phyloP scores from a whole-genome alignment of 2,329 filamentous ascomycete species.

The Ascochyta clinopodiicola region DNA sequence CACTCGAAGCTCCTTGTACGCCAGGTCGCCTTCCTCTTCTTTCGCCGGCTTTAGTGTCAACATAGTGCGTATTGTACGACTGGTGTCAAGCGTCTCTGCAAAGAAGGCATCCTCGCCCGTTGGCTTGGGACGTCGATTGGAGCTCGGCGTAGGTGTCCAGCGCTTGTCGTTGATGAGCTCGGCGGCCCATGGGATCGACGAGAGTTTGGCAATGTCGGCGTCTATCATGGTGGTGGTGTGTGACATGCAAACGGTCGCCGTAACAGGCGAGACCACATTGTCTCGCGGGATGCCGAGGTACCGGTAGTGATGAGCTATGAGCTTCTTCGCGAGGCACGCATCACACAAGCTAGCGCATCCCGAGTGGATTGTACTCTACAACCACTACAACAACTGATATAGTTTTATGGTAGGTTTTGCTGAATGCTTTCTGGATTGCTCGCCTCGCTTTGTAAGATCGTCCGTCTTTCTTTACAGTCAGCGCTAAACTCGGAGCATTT shows the following conservation, averaged over 20 bases:
- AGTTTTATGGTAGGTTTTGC: too few relatives aligned
- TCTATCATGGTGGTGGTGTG: slow-evolving; percentile 27
- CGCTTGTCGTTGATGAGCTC: slow-evolving; percentile 52
- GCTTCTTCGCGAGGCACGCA: neutral
- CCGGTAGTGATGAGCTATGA: neutral
- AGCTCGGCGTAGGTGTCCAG: slow-evolving; percentile 50
- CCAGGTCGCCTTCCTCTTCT: slow-evolving; percentile 23
- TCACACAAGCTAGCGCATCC: neutral
- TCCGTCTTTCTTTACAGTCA: too few relatives aligned
- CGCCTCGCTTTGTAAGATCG: too few relatives aligned
- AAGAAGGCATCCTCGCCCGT: slow-evolving; percentile 59
- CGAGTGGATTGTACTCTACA: too few relatives aligned
- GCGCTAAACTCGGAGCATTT: too few relatives aligned
- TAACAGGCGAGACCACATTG: neutral
- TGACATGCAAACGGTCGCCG: neutral
- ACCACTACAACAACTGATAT: too few relatives aligned
- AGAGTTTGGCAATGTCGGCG: slow-evolving; percentile 29
- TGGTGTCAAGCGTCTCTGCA: slow-evolving; percentile 60
- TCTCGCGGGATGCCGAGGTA: slow-evolving; percentile 5
- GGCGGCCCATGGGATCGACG: slow-evolving; percentile 58
- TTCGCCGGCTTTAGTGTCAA: slow-evolving; percentile 29
- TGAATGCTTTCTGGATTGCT: too few relatives aligned
- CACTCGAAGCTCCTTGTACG: slow-evolving; percentile 47
- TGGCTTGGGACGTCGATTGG: slow-evolving; percentile 38
- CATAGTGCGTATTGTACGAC: slow-evolving; percentile 55